Base-by-base conservation (phyloP, 2,329 filamentous ascomycete genomes). In the Zymoseptoria tritici region DNA sequence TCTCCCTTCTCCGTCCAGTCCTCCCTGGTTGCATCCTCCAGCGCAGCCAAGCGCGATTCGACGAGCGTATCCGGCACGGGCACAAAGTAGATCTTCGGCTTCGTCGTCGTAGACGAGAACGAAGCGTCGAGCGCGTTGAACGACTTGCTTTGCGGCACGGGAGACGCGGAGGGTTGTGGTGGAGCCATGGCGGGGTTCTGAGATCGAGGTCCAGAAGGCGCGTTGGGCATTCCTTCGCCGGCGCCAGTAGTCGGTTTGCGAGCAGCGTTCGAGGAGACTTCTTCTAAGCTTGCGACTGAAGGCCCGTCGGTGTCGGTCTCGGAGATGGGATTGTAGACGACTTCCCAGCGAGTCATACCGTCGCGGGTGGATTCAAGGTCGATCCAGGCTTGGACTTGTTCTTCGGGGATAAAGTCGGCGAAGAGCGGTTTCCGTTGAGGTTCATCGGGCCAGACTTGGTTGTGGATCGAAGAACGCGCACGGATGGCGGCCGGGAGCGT, bases 321-420 rank as follows among this genome's bases (percentile, higher is more conserved):
- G 13, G 20, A 26, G 52, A 29, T 29, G 22, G 52, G 22, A 29
- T 24, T 53, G 70, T 95, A 96, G 6, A 81, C 74, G 6, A 96
- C 84, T 73, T 93, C 89, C 85, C 88, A 96, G 22, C 80, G 76
- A 9, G 86, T 79, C 1, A 64, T 68, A 29, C 69, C 67, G 69
- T 71, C 72, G 73, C 57, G 77, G 73, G 71, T 73, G 60, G 55
- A 78, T 65, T 96, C 90, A 49, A 76, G 81, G 7, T 84, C 81
- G 60, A 95, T 87, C 91, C 91, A 97, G 22, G 82, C 81, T 24
- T 57, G 52, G 3, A 95, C 81, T 64, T 85, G 84, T 24, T 90
- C 85, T 19, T 88, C 83, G 0, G 93, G 93, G 20, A 97, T 81
- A 72, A 94, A 97, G 72, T 99, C 94, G 3, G 90, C 90, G 83